Percentiles rank a stretch among this genome's conserved stretches.
These are phyloP conservation scores for Fusarium graminum DNA, from an alignment of 2,329 filamentous ascomycete genomes.

Conservation along the genomic window DNA sequence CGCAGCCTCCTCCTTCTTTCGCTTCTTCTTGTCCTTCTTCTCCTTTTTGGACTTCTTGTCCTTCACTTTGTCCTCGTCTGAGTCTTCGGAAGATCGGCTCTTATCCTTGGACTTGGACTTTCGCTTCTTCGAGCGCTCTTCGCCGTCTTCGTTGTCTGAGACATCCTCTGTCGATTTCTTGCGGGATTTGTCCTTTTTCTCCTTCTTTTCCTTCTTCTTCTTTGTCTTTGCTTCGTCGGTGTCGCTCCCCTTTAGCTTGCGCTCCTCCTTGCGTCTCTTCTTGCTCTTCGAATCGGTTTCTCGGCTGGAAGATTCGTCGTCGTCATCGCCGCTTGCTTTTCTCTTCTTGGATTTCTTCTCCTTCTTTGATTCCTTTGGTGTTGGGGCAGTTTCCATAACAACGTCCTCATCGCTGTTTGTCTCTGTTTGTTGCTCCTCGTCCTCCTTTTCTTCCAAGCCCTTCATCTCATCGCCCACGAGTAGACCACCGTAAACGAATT, in stretches of 20 bases:
- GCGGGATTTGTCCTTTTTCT: conserved; percentile 58
- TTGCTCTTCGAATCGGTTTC: conserved; percentile 54
- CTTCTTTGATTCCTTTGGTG: conserved; percentile 52
- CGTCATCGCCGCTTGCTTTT: conserved; percentile 58
- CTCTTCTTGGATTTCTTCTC: conserved; percentile 65
- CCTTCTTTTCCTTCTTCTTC: conserved; percentile 56
- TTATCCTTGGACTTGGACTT: conserved; percentile 52
- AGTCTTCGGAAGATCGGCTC: conserved; percentile 46
- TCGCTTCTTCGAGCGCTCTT: conserved; percentile 52
- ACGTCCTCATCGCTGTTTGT: conserved; percentile 39
- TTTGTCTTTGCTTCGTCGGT: conserved; percentile 40
- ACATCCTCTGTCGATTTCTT: conserved; percentile 40
- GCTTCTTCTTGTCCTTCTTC: conserved; percentile 63
- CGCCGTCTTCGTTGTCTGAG: conserved; percentile 44
- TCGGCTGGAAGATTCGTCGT: conserved; percentile 51
- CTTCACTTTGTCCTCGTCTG: conserved; percentile 48
- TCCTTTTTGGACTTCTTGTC: conserved; percentile 58
- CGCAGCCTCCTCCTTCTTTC: conserved; percentile 58
- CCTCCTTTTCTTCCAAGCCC: conserved; percentile 48
- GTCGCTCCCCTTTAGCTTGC: conserved; percentile 51
- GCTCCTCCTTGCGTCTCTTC: conserved; percentile 55
- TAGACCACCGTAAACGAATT: conserved; percentile 89
- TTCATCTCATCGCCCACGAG: conserved; percentile 69
- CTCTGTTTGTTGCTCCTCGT: conserved; percentile 24
- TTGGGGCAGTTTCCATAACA: conserved; percentile 42